These are phyloP conservation scores for Trichoderma atroviride DNA, from an alignment of 2,329 filamentous ascomycete species.

Conservation along the genomic window DNA sequence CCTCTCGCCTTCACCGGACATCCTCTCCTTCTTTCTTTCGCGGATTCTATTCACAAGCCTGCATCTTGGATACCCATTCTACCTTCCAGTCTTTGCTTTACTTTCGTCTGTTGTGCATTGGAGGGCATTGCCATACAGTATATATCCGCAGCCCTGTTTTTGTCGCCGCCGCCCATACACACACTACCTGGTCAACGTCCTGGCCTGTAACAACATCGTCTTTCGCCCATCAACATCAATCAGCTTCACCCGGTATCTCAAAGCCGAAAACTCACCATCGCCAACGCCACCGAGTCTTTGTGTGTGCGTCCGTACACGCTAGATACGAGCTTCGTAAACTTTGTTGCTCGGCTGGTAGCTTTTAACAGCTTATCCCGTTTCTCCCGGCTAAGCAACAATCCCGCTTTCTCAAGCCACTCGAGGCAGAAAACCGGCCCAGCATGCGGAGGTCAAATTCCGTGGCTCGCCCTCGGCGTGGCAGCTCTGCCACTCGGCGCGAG, in stretches of 20 bases:
- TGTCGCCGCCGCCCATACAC: neutral
- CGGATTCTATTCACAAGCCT: constrained; percentile 28
- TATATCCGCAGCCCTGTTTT: neutral
- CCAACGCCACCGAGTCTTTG: neutral
- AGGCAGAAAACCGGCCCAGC: neutral
- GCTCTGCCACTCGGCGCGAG: constrained; percentile 31
- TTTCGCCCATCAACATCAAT: neutral
- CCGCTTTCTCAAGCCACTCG: neutral
- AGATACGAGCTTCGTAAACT: constrained; percentile 17
- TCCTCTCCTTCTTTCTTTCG: constrained; percentile 33
- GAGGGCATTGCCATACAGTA: neutral
- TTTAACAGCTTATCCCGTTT: constrained; percentile 5
- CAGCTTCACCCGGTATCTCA: neutral
- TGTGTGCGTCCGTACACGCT: neutral
- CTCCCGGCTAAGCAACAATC: constrained; percentile 3
- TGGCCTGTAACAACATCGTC: neutral
- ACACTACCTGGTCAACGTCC: neutral
- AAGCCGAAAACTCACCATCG: neutral
- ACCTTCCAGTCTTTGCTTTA: neutral
- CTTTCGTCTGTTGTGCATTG: constrained; percentile 1
- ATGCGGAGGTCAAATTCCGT: constrained; percentile 38
- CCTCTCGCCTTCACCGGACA: constrained; percentile 37
- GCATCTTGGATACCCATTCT: neutral
- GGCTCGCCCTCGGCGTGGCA: constrained; percentile 32
- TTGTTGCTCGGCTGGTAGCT: constrained; percentile 23